Base-by-base conservation (phyloP, 352 stramenopile genomes). In the Pythium aristosporum region DNA sequence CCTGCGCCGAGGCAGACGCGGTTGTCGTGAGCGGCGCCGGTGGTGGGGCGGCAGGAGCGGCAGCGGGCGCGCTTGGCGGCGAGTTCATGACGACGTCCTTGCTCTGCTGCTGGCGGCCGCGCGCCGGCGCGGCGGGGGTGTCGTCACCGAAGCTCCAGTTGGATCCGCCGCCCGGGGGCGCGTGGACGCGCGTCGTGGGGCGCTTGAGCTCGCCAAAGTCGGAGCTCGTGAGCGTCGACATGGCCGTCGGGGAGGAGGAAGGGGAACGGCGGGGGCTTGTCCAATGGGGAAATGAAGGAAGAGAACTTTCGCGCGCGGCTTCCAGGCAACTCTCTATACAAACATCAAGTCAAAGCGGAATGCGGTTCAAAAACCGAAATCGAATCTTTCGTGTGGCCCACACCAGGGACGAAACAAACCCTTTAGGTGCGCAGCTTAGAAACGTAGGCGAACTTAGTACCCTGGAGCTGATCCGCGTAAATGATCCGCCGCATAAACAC, bases 171-270 rank as follows among this genome's bases (percentile, higher is more conserved):
- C 86, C 86, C 0, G 86, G 86, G 11, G 86, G 86, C 12, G 86
- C 86, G 63, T 92, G 82, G 51, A 95, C 81, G 37, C 86, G 86
- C 61, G 86, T 95, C 10, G 80, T 91, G 20, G 86, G 86, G 48
- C 86, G 84, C 74, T 91, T 92, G 57, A 95, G 79, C 61, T 92
- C 82, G 60, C 82, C 80, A 58, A 95, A 89, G 53, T 95, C 86
- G 1, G 80, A 71, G 69, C 84, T 93, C 52, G 86, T 95, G 47
- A 95, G 71, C 30, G 86, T 93, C 69, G 84, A 93, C 86, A 95
- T 94, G 43, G 6, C 71, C 7, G 42, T 63, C 25, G 25, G 25
- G 25, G 25, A 30, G 25, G 25, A 30, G 25, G 1, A 30, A 5
- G 25, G 25, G 25, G 5, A 30, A 5, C 25, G 25, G 25, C 25